Evolutionary conservation across 1,284 basidiomycete genomes (phyloP).

Genomic region (Gomphus bonarii): DNA sequence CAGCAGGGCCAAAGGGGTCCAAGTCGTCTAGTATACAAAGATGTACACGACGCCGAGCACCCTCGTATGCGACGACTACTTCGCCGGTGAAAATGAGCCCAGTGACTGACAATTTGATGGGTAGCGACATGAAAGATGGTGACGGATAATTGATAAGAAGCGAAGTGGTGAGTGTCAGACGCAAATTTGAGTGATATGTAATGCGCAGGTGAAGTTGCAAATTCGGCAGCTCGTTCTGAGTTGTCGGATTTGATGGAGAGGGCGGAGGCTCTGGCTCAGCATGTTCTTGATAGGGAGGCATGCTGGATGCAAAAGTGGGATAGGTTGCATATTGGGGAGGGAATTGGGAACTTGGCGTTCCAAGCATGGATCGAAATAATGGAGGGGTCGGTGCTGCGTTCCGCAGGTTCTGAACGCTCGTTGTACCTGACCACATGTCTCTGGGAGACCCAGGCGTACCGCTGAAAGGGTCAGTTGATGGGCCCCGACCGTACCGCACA

Average conservation of each 20-base stretch:
- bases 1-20: conserved; percentile 67
- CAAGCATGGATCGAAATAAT: conserved; percentile 7
- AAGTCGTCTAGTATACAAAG: conserved; percentile 81
- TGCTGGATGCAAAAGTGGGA: neutral
- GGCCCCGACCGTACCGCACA: conserved; percentile 45
- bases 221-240: conserved; percentile 38
- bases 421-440: conserved; percentile 40
- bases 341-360: neutral
- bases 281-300: neutral
- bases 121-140: conserved; percentile 90
- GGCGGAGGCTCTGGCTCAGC: conserved; percentile 11
- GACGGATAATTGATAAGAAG: conserved; percentile 95
- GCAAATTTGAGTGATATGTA: conserved; percentile 68
- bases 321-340: neutral
- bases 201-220: conserved; percentile 69
- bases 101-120: conserved; percentile 84
- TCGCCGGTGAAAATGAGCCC: conserved; percentile 83
- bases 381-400: conserved; percentile 23
- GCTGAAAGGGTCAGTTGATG: conserved; percentile 43
- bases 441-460: conserved; percentile 29
- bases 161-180: conserved; percentile 81
- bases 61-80: conserved; percentile 86
- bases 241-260: conserved; percentile 21
- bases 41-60: conserved; percentile 70
- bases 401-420: conserved; percentile 25